phyloP scores from a whole-genome alignment of 2,329 filamentous ascomycete species.

The Metarhizium brunneum region DNA sequence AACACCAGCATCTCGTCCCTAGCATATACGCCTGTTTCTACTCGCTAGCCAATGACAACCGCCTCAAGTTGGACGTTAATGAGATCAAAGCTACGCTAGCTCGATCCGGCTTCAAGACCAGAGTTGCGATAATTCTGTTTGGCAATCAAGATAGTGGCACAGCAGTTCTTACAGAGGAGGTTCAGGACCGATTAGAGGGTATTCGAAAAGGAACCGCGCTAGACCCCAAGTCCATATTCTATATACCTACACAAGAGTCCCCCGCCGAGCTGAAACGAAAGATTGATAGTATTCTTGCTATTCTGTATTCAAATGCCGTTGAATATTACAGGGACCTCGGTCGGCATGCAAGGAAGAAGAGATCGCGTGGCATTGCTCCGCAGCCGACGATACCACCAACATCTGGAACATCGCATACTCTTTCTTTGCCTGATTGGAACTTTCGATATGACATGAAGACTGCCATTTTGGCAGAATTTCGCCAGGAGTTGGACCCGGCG shows the following conservation, averaged over 20 bases:
- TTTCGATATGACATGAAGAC: conserved; percentile 93
- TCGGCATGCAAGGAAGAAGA: conserved; percentile 86
- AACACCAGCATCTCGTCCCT: conserved; percentile 79
- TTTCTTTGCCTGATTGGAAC: conserved; percentile 85
- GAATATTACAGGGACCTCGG: conserved; percentile 93
- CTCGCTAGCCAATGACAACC: conserved; percentile 69
- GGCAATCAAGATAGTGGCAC: conserved; percentile 18
- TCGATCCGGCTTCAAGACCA: conserved; percentile 66
- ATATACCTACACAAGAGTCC: conserved; percentile 67
- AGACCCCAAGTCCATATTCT: conserved; percentile 79
- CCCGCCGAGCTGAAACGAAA: conserved; percentile 64
- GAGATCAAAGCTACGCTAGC: conserved; percentile 58
- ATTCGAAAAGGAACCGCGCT: conserved; percentile 73
- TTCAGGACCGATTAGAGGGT: conserved; percentile 61
- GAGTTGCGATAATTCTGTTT: conserved; percentile 58
- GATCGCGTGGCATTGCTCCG: conserved; percentile 66
- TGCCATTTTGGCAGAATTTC: conserved; percentile 82
- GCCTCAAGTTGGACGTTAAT: conserved; percentile 80
- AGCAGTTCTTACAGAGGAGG: conserved; percentile 50
- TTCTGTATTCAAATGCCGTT: conserved; percentile 63
- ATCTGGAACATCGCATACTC: conserved; percentile 71
- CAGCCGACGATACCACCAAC: conserved; percentile 77
- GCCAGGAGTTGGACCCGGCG: conserved; percentile 85
- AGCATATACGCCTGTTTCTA: conserved; percentile 78
- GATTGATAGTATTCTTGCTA: conserved; percentile 60